Base-by-base conservation (phyloP, 2,329 filamentous ascomycete genomes). In the Cercospora berteroae region DNA sequence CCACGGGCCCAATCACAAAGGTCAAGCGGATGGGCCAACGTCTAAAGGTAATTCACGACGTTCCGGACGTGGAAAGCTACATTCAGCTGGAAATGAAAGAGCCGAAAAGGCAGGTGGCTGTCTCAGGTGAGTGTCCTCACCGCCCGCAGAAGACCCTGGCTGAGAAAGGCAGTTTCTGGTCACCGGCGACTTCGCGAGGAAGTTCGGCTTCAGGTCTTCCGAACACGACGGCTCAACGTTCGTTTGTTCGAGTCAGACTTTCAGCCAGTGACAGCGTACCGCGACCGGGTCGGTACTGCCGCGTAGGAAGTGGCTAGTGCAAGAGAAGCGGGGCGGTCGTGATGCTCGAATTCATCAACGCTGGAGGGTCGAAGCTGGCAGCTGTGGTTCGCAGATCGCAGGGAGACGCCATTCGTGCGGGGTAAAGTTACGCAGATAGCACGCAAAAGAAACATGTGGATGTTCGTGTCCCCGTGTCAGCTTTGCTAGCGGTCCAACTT, bases 71-170 rank as follows among this genome's bases (percentile, higher is more conserved):
- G 3, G 48, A 56, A n/a, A 56, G 60, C 60, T 63, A 63, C 29
- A 12, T 63, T 33, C 48, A 56, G 8, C 60, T 56, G 2, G 60
- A 63, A 27, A 52, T 63, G 18, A 63, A 63, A 44, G 44, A 63
- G n/a, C 44, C 25, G 1, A 27, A 8, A 23, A 31, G n/a, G 23
- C 10, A 56, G 27, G 48, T 63, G 9, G 60, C 60, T 12, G 29
- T 63, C 59, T 48, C 23, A 48, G 39, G 39, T 62, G n/a, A 23
- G 59, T 62, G 3, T 13, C 20, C 3, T 62, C 13, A n/a, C 23
- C 13, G 18, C 20, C 44, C 5, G 25, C 39, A 39, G 23, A n/a
- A 29, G 9, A 50, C 20, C 13, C 18, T 62, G 6, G 59, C 42
- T 62, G 9, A 62, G 33, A 20, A 48, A 23, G 25, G 20, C 23